A percentile compares a stretch with the other conserved stretches of the same genome.
Evolutionary conservation across 2,329 filamentous ascomycete species (phyloP).

Genomic region (Emericellopsis atlantica): DNA sequence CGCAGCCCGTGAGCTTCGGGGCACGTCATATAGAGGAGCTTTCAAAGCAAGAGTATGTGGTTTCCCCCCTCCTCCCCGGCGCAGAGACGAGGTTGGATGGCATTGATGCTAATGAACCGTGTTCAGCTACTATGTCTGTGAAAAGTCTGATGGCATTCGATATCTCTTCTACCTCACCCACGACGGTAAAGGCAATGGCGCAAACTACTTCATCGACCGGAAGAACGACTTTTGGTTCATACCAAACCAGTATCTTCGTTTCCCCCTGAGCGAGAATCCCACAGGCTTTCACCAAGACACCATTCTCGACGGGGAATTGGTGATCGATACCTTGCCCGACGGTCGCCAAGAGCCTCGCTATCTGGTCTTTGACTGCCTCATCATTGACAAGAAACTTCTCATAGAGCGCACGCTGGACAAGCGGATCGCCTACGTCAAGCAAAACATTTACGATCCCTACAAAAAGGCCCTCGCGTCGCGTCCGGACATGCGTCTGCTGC

Average conservation of each 20-base stretch:
- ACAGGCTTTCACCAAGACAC: conserved; percentile 65
- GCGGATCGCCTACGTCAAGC: conserved; percentile 74
- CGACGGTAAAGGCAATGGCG: conserved; percentile 48
- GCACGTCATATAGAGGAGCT: conserved; percentile 74
- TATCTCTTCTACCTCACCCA: conserved; percentile 84
- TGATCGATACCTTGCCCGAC: conserved; percentile 63
- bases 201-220: conserved; percentile 89
- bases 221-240: conserved; percentile 96
- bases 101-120: conserved; percentile 1
- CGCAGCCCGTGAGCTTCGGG: conserved; percentile 89
- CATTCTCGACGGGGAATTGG: conserved; percentile 84
- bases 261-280: conserved; percentile 58
- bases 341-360: conserved; percentile 64
- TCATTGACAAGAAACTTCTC: conserved; percentile 63
- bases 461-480: conserved; percentile 48
- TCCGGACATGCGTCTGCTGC: conserved; percentile 55
- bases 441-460: conserved; percentile 63
- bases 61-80: no score
- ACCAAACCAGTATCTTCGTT: conserved; percentile 56
- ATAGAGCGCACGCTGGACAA: conserved; percentile 78
- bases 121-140: conserved; percentile 81
- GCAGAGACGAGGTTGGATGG: neutral
- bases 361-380: conserved; percentile 86
- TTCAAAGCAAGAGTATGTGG: conserved; percentile 53
- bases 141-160: conserved; percentile 93